Conservation (phyloP, 495 filamentous ascomycete genomes). For the Penicillium canescens region DNA sequence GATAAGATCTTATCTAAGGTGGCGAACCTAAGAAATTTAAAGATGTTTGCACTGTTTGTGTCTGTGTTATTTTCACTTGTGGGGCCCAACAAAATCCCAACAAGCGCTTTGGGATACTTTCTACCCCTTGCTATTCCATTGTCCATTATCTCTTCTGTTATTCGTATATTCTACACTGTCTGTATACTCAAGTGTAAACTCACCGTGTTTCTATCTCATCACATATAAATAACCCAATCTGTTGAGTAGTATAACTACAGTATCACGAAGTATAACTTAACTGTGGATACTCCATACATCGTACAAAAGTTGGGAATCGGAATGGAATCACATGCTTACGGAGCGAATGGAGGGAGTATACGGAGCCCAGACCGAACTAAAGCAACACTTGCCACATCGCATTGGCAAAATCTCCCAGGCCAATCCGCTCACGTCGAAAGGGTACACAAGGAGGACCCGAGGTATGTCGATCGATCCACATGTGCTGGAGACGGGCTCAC, state of each 20-base stretch:
- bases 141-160: neutral
- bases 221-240: too few relatives aligned
- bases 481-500: conserved; percentile 4
- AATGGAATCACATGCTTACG: conserved; percentile 1
- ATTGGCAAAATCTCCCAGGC: neutral
- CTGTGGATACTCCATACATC: too few relatives aligned
- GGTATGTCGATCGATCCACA: conserved; percentile 18
- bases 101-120: neutral
- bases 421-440: conserved; percentile 8
- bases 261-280: too few relatives aligned
- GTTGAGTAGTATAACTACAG: neutral
- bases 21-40: conserved; percentile 4
- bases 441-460: conserved; percentile 27
- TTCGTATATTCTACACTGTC: neutral
- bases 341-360: too few relatives aligned
- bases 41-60: conserved; percentile 2
- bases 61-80: conserved; percentile 9
- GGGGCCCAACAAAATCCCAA: conserved; percentile 15
- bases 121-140: neutral
- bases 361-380: too few relatives aligned
- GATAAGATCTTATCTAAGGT: conserved; percentile 13
- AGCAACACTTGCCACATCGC: conserved; percentile 15
- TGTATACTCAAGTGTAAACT: neutral
- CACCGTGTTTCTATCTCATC: too few relatives aligned
- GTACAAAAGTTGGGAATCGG: too few relatives aligned